Evolutionary conservation across 306 rosid species (phyloP), one percentile per base, ranked within the genome.

Genomic region (Rosa rugosa): DNA sequence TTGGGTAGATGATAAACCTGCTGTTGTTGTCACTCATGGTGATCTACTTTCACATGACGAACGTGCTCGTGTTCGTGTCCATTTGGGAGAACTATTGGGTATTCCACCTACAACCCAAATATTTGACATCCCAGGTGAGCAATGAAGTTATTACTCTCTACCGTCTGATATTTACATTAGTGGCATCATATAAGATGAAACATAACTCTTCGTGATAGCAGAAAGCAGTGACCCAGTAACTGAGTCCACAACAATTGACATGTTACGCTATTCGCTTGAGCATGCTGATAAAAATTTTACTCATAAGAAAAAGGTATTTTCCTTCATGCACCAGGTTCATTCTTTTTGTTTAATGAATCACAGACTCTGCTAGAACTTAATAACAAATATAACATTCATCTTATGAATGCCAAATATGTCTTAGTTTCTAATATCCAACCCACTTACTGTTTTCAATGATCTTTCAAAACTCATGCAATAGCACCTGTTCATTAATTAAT

Each of bases 111-210:
- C 91, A 34, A 84, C 76, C 69, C 98, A 94, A 81, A 89, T 94
- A 74, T 94, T 92, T 77, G 97, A 94, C 84, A 92, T 94, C 84
- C 91, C 97, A 81, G 97, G 98, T 90, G 76, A 67, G 50, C 71
- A 77, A 73, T 54, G 36, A 62, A 68, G 25, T 57, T 70, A 63
- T 76, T 25, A 20, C 66, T 49, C 80, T 73, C 11, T 65, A 57
- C 69, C 27, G 34, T 50, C 42, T 40, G 66, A 44, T 64, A 50
- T 76, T 4, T 54, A 56, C 23, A 17, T 18, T 25, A 77, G 64
- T 44, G 69, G 6, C 16, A 27, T 63, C 42, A 1, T 23, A 70
- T 62, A 60, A 46, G 47, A 18, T 42, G 17, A 41, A 34, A 16
- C 5, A 1, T 45, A 72, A 76, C 20, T 38, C 42, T 71, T 70